These are phyloP conservation scores for Crinitomyces ghanaensis DNA, from an alignment of 805 yeast species.

Conservation along the genomic window DNA sequence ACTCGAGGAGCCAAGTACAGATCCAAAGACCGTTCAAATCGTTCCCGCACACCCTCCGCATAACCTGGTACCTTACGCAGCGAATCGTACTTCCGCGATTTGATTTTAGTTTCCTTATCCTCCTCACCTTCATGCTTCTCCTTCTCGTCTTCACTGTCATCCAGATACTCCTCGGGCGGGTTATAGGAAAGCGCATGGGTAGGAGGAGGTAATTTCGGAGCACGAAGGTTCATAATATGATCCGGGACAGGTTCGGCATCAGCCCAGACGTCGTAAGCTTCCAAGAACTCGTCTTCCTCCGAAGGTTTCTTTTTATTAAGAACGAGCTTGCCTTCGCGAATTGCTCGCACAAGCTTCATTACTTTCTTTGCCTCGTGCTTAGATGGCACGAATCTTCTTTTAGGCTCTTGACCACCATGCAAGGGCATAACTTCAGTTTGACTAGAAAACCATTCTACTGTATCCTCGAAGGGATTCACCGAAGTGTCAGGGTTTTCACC, in stretches of 20 bases:
- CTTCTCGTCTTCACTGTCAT: slow-evolving; percentile 64
- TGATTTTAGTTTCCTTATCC: slow-evolving; percentile 66
- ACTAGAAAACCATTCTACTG: slow-evolving; percentile 90
- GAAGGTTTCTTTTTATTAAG: slow-evolving; percentile 53
- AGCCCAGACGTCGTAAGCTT: slow-evolving; percentile 77
- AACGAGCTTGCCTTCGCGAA: slow-evolving; percentile 88
- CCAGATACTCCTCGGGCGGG: slow-evolving; percentile 91
- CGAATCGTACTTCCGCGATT: slow-evolving; percentile 73
- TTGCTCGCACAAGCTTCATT: slow-evolving; percentile 93
- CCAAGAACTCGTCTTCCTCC: slow-evolving; percentile 32
- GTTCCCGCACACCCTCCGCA: slow-evolving; percentile 71
- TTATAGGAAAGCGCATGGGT: slow-evolving; percentile 93
- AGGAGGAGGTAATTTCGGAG: slow-evolving; percentile 94
- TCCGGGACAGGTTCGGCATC: slow-evolving; percentile 55
- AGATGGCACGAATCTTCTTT: slow-evolving; percentile 92
- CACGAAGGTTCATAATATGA: slow-evolving; percentile 84
- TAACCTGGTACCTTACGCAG: slow-evolving; percentile 93
- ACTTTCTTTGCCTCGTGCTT: slow-evolving; percentile 93
- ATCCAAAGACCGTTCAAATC: slow-evolving; percentile 90
- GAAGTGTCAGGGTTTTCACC: slow-evolving; percentile 74
- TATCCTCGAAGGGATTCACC: slow-evolving; percentile 84
- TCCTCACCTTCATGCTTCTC: slow-evolving; percentile 52
- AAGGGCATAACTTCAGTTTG: slow-evolving; percentile 81
- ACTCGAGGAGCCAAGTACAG: slow-evolving; percentile 93
- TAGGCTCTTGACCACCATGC: slow-evolving; percentile 92